Evolutionary conservation across 306 rosid species (phyloP), one percentile per base, ranked within the genome.

Genomic region (Clitoria ternatea): DNA sequence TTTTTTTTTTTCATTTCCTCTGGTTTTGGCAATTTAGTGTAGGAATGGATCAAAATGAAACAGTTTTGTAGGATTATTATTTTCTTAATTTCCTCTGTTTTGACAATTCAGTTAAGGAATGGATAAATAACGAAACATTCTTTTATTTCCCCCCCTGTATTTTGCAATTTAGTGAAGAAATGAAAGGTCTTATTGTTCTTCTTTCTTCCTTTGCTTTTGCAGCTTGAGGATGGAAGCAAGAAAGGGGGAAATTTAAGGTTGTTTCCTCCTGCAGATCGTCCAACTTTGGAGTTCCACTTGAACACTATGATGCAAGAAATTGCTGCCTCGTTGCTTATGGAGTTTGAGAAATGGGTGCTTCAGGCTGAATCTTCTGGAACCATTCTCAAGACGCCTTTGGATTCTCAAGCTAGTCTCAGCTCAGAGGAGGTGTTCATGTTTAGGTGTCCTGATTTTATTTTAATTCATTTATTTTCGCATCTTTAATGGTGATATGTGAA

Each of bases 401-500:
- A 94, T 86, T 94, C 97, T 71, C 99, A 94, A 87, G 96, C 99
- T 36, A 91, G 96, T 94, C 97, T 94, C 90, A 91, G 91, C 91
- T 94, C 99, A 89, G 99, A 94, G 97, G 97, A 94, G 99, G 97
- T 94, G 97, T 94, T 89, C 92, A 94, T 87, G 86, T 94, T 88
- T 94, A 91, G 99, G 99, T 91, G 92, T 94, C 90, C 89, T 84
- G 81, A 79, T 75, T 56, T 61, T 71, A 24, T 55, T 60, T 63
- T 37, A 63, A 15, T 26, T 17, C 40, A 12, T 9, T 17, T n/a
- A n/a, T n/a, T 72, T 10, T 44, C 59, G 15, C 4, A 23, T 7
- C 36, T 75, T 52, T 57, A 62, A 65, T 42, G 42, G 45, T 53
- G 52, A 72, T 52, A 29, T 26, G 22, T 57, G 17, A 33, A 59